Conservation (phyloP, 345 rosid species). For the Corymbia maculata region DNA sequence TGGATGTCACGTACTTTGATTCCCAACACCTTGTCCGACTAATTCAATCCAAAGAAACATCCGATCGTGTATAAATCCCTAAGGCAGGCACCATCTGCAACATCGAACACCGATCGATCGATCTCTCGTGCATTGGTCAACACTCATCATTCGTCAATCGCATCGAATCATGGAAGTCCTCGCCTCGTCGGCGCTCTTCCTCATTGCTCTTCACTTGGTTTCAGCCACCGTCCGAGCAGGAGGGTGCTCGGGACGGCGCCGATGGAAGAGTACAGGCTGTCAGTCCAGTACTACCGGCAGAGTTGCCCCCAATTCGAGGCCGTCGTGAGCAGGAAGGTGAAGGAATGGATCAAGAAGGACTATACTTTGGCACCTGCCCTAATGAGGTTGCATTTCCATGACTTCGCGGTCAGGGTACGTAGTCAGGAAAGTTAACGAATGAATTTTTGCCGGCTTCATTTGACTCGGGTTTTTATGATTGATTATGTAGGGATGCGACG, state of each 20-base stretch:
- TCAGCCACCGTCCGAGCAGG: background rate
- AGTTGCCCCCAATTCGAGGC: constrained; percentile 56
- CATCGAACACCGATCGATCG: no score
- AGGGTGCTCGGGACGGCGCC: background rate
- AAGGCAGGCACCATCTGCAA: background rate
- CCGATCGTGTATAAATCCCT: background rate
- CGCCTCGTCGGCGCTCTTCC: background rate
- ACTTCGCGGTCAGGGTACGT: constrained; percentile 47
- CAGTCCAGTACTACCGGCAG: constrained; percentile 23
- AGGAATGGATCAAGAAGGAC: constrained; percentile 41
- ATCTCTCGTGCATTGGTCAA: background rate
- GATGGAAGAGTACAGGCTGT: constrained; percentile 23
- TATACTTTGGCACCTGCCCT: constrained; percentile 48
- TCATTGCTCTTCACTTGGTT: background rate
- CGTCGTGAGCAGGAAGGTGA: constrained; percentile 37
- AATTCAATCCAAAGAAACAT: background rate
- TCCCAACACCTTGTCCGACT: background rate
- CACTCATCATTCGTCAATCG: background rate
- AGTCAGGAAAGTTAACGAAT: no score
- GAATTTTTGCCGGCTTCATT: background rate
- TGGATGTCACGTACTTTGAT: background rate
- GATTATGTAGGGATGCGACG: constrained; percentile 56
- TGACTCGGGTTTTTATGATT: background rate
- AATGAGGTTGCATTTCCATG: constrained; percentile 65
- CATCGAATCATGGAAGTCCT: background rate